Conservation (phyloP, 441 rosid species). For the Hura crepitans region DNA sequence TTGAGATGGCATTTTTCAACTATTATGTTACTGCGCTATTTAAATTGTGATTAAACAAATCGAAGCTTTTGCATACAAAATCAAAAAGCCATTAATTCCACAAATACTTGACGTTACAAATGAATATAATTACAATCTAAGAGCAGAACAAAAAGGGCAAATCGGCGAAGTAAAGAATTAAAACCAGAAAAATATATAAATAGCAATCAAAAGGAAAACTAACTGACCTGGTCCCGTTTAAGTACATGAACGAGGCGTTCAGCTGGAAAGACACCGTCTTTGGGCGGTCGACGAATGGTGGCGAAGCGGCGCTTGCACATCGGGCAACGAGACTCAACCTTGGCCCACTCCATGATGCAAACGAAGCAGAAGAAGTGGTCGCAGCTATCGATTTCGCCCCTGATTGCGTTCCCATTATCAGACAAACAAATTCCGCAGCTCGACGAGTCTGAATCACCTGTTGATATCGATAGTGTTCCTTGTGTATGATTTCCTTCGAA, state of each 20-base stretch:
- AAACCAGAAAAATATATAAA: too few relatives aligned
- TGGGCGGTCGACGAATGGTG: constrained; percentile 36
- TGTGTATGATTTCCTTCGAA: constrained; percentile 1
- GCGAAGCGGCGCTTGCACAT: constrained; percentile 52
- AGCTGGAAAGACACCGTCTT: constrained; percentile 33
- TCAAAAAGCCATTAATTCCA: too few relatives aligned
- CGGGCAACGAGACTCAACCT: constrained; percentile 58
- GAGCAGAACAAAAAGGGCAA: neutral
- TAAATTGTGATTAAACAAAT: neutral
- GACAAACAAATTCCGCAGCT: constrained; percentile 52
- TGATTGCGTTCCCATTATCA: constrained; percentile 35
- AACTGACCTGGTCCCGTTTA: constrained; percentile 44
- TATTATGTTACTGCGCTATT: neutral
- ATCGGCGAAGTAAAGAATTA: neutral
- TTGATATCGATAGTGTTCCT: neutral
- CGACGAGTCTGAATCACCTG: constrained; percentile 8
- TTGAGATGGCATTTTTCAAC: neutral
- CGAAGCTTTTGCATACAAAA: too few relatives aligned
- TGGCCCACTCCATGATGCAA: constrained; percentile 66
- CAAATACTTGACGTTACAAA: neutral
- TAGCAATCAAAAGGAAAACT: neutral
- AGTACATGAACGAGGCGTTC: constrained; percentile 40
- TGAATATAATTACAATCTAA: neutral
- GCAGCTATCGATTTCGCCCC: constrained; percentile 53
- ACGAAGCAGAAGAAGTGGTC: constrained; percentile 58